A percentile compares a stretch with the other conserved stretches of the same genome.
Evolutionary conservation across 371 early-diverging fungal species (phyloP).

Genomic region (Apophysomyces variabilis): DNA sequence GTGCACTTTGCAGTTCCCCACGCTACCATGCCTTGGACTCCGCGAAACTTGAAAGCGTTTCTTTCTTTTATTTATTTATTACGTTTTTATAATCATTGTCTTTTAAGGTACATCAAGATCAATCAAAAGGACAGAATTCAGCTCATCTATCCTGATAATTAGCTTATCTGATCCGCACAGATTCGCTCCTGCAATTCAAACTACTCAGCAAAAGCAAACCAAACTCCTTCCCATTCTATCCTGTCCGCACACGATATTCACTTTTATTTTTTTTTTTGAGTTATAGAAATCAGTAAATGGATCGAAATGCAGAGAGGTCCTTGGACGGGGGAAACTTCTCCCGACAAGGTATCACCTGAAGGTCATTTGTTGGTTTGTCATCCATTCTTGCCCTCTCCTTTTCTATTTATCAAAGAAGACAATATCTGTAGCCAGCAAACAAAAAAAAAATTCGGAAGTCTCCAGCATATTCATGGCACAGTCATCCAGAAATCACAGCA

Average conservation of each 20-base stretch:
- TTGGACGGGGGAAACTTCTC: slow-evolving; percentile 7
- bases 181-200: slow-evolving; percentile 3
- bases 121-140: neutral
- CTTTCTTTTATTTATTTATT: neutral
- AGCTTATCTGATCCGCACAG: slow-evolving; percentile 9
- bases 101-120: neutral
- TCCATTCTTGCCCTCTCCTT: neutral
- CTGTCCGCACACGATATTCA: neutral
- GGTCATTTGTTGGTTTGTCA: neutral
- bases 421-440: no score
- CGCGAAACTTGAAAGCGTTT: neutral
- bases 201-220: neutral
- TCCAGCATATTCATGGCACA: no score
- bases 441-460: no score
- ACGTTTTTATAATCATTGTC: no score
- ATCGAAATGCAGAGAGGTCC: neutral
- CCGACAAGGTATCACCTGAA: neutral
- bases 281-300: neutral
- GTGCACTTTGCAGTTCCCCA: neutral
- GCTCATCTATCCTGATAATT: no score
- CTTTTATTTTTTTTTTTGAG: neutral
- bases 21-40: neutral
- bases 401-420: no score
- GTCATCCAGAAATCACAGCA: no score
- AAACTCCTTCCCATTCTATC: neutral